Evolutionary conservation across 1,284 basidiomycete species (phyloP).

Genomic region (Gymnopus androsaceus): DNA sequence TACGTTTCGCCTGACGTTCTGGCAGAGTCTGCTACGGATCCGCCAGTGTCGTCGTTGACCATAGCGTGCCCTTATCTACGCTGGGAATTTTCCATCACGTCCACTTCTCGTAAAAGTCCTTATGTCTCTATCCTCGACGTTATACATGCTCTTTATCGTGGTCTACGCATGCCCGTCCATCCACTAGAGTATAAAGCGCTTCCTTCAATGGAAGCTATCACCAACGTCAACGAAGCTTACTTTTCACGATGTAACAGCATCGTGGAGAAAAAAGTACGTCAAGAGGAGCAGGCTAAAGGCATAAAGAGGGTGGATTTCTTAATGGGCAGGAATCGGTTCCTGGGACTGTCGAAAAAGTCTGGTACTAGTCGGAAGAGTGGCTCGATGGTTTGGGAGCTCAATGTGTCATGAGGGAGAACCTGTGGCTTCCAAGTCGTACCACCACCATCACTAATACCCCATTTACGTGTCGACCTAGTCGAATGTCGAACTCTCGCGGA

Average conservation of each 20-base stretch:
- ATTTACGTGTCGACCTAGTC: not conserved
- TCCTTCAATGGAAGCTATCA: constrained; percentile 22
- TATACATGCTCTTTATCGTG: constrained; percentile 23
- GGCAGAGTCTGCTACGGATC: constrained; percentile 33
- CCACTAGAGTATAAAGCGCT: constrained; percentile 24
- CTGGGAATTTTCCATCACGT: constrained; percentile 26
- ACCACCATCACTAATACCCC: not conserved
- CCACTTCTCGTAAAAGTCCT: constrained; percentile 18
- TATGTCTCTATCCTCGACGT: constrained; percentile 31
- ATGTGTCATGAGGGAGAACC: constrained; percentile 18
- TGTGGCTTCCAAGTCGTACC: not conserved
- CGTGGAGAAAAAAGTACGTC: constrained; percentile 18
- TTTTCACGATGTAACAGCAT: constrained; percentile 27
- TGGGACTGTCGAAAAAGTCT: constrained; percentile 25
- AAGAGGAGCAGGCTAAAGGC: constrained; percentile 30
- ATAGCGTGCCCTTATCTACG: constrained; percentile 28
- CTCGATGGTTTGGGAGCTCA: constrained; percentile 30
- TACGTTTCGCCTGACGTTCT: constrained; percentile 24
- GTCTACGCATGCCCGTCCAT: constrained; percentile 23
- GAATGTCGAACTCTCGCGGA: not conserved
- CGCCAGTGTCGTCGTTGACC: constrained; percentile 29
- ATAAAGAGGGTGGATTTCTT: constrained; percentile 35
- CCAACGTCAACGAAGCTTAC: constrained; percentile 28
- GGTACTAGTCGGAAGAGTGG: constrained; percentile 18
- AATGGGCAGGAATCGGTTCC: constrained; percentile 27